Evolutionary conservation across 2,329 filamentous ascomycete species (phyloP).

Genomic region (Aspergillus niger): DNA sequence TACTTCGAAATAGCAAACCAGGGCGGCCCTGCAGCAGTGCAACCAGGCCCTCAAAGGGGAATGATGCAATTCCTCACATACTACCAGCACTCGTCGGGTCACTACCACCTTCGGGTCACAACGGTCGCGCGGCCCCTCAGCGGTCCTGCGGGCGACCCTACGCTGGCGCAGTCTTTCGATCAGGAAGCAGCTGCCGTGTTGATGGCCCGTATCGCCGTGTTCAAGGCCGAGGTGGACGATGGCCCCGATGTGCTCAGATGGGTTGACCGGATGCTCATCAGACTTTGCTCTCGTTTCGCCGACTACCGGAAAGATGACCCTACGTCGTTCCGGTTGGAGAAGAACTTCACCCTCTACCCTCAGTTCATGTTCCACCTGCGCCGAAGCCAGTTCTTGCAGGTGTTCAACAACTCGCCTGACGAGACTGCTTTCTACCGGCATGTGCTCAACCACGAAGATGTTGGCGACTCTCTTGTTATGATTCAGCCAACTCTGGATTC

Average conservation of each 20-base stretch:
- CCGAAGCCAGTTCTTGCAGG: constrained; percentile 94
- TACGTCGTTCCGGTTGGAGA: constrained; percentile 92
- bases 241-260: constrained; percentile 97
- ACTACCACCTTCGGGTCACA: constrained; percentile 94
- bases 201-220: constrained; percentile 98
- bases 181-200: constrained; percentile 96
- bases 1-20: constrained; percentile 98
- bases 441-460: constrained; percentile 95
- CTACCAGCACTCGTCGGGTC: constrained; percentile 95
- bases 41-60: constrained; percentile 84
- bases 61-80: constrained; percentile 99
- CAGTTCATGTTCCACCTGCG: constrained; percentile 99
- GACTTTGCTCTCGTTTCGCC: constrained; percentile 92
- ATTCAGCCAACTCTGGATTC: constrained; percentile 97
- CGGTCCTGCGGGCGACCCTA: constrained; percentile 89
- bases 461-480: constrained; percentile 96
- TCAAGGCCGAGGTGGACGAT: constrained; percentile 97
- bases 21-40: constrained; percentile 79
- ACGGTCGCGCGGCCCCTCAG: constrained; percentile 90
- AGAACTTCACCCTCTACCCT: constrained; percentile 98
- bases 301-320: constrained; percentile 98
- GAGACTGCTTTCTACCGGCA: constrained; percentile 99
- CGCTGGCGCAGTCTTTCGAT: constrained; percentile 95
- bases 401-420: constrained; percentile 99
- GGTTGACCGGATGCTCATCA: constrained; percentile 98